Conservation (phyloP, 495 filamentous ascomycete genomes). For the Amniculicola lignicola region DNA sequence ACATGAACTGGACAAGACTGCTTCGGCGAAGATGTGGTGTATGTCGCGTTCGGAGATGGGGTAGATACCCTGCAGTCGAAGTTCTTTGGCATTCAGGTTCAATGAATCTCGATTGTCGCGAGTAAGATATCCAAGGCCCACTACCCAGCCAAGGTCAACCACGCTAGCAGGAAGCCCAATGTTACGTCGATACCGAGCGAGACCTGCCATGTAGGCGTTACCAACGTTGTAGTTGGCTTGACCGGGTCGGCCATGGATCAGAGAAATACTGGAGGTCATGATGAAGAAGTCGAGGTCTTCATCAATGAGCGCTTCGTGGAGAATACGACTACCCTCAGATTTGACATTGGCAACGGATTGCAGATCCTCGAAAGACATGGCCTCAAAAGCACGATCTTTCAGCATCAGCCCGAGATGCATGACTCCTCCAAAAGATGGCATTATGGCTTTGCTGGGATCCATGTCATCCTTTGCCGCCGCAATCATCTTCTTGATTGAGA, state of each 20-base stretch:
- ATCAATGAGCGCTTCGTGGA: conserved; percentile 7
- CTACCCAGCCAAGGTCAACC: conserved; percentile 3
- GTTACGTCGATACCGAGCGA: conserved; percentile 5
- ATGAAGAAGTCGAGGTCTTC: conserved; percentile 30
- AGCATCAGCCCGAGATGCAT: conserved; percentile 9
- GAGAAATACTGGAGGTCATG: conserved; percentile 17
- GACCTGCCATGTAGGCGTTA: conserved; percentile 15
- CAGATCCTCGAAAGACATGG: conserved; percentile 16
- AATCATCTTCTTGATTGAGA: neutral
- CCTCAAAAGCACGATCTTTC: conserved; percentile 8
- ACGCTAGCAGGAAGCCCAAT: conserved; percentile 11
- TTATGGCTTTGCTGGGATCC: neutral
- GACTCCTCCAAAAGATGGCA: conserved; percentile 6
- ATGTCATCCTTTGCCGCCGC: no score
- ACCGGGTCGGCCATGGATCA: conserved; percentile 6
- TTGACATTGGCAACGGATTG: conserved; percentile 8
- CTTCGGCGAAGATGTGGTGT: conserved; percentile 59
- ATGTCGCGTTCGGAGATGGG: conserved; percentile 58
- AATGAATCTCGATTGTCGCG: neutral
- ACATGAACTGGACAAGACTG: conserved; percentile 44
- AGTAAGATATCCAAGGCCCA: conserved; percentile 6
- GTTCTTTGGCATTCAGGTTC: neutral
- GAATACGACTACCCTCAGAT: conserved; percentile 16
- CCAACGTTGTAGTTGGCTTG: conserved; percentile 30
- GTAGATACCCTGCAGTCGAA: neutral